A percentile compares a stretch with the other conserved stretches of the same genome.
Conservation (phyloP, 768 basidiomycete species). For the Pulveroboletus sp. region DNA sequence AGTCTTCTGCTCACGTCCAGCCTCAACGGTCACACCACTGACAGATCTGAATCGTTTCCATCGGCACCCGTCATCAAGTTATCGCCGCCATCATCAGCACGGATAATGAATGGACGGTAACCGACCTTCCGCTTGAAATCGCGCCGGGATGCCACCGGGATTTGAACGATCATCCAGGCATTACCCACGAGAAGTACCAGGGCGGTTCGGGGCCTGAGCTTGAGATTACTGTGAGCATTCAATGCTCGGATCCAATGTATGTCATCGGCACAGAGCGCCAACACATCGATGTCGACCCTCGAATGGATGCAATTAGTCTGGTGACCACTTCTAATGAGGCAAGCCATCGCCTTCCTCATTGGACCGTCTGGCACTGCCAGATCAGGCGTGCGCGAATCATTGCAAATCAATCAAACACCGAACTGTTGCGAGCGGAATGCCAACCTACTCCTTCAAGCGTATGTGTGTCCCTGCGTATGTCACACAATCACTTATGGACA, state of each 20-base stretch:
- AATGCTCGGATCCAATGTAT: background rate
- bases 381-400: background rate
- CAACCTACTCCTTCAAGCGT: no score
- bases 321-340: background rate
- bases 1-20: background rate
- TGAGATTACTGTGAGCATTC: background rate
- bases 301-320: background rate
- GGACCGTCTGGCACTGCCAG: background rate
- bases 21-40: background rate
- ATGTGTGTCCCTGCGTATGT: no score
- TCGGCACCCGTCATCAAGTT: background rate
- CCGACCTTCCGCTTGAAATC: background rate
- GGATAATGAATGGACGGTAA: background rate
- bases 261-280: background rate
- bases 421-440: no score
- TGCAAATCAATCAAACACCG: background rate
- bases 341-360: background rate
- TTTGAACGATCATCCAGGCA: background rate
- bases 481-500: no score
- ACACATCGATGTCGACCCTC: background rate
- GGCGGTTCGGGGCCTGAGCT: background rate
- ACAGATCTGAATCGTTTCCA: background rate
- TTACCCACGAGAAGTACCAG: background rate
- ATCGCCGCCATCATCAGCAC: background rate
- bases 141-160: background rate